phyloP scores from a whole-genome alignment of 148 eudicot species.

The Fagopyrum esculentum region DNA sequence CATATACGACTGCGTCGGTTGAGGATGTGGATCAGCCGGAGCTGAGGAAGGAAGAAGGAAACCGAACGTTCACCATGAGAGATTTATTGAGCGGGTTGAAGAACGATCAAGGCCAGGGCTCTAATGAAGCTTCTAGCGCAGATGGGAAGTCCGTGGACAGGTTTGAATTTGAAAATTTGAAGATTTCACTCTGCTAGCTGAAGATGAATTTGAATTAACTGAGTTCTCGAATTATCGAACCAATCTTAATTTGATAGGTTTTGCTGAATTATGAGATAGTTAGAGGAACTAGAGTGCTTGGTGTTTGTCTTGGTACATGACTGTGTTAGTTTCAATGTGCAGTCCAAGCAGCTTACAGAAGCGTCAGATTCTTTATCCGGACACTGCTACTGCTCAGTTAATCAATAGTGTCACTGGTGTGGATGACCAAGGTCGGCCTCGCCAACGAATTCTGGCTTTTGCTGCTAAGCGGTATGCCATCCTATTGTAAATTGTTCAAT shows the following conservation, averaged over 20 bases:
- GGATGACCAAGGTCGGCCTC: constrained; percentile 88
- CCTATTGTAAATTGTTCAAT: neutral
- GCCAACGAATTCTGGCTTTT: constrained; percentile 84
- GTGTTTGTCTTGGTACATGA: constrained; percentile 2
- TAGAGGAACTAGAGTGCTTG: neutral
- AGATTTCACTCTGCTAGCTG: neutral
- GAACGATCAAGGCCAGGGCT: constrained; percentile 25
- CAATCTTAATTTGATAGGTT: neutral
- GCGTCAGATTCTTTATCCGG: constrained; percentile 20
- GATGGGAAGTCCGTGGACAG: constrained; percentile 43
- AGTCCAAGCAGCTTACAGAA: constrained; percentile 51
- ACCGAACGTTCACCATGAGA: constrained; percentile 61
- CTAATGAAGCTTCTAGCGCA: constrained; percentile 19
- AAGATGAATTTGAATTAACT: neutral
- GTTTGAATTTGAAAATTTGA: constrained; percentile 19
- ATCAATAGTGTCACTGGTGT: constrained; percentile 76
- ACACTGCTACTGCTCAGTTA: constrained; percentile 74
- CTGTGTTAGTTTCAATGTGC: constrained; percentile 14
- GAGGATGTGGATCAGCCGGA: constrained; percentile 19
- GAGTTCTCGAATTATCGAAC: neutral
- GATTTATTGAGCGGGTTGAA: constrained; percentile 67
- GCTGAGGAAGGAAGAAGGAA: constrained; percentile 32
- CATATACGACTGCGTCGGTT: neutral
- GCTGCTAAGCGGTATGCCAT: constrained; percentile 69
- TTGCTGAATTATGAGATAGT: neutral